These are phyloP conservation scores for Teratosphaeria pseudoeucalypti DNA, from an alignment of 2,329 filamentous ascomycete species.

Conservation along the genomic window DNA sequence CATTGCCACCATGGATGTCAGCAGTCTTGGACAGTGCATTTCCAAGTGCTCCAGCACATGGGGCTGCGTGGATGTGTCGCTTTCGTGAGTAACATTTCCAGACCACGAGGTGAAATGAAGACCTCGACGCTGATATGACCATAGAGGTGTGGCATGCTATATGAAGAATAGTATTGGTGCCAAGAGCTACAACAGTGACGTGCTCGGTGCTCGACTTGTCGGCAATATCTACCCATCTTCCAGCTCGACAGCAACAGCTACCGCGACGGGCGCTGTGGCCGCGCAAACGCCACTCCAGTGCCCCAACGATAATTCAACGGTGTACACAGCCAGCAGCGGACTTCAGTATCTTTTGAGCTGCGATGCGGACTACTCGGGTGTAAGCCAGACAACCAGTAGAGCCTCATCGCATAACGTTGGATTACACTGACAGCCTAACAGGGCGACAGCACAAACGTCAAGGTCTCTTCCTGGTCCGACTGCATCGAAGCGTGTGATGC, in stretches of 20 bases:
- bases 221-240: background rate
- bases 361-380: slow-evolving; percentile 18
- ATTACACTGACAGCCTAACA: too few species aligned
- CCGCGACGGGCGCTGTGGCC: background rate
- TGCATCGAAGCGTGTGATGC: slow-evolving; percentile 18
- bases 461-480: slow-evolving; percentile 8
- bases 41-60: background rate
- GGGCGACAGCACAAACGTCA: slow-evolving; percentile 16
- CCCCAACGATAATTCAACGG: slow-evolving; percentile 12
- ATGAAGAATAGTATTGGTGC: background rate
- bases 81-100: background rate
- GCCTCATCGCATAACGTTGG: too few species aligned
- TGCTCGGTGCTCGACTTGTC: background rate
- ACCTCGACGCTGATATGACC: background rate
- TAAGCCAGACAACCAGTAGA: too few species aligned
- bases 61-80: background rate
- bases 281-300: slow-evolving; percentile 7
- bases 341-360: slow-evolving; percentile 19
- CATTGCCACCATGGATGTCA: background rate
- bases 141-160: background rate
- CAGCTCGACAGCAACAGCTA: background rate
- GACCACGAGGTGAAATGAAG: background rate
- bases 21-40: background rate
- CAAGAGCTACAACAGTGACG: background rate
- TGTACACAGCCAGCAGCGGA: slow-evolving; percentile 13